These are phyloP conservation scores for Endothia cerciana DNA, from an alignment of 2,329 filamentous ascomycete species.

Conservation along the genomic window DNA sequence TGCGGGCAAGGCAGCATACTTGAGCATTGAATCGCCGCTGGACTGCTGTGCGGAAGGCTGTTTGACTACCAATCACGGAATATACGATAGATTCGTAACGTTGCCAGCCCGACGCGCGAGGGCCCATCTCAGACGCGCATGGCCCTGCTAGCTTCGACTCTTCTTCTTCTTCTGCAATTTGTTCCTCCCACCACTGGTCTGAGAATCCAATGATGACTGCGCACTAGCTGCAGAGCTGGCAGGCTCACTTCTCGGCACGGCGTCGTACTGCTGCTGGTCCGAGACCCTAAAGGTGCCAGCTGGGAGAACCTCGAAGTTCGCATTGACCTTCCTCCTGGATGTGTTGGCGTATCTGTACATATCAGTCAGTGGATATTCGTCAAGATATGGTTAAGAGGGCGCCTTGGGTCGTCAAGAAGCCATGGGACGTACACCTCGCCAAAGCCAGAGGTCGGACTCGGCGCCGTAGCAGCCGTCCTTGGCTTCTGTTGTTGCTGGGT, in stretches of 20 bases:
- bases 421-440: conserved; percentile 39
- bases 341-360: conserved; percentile 38
- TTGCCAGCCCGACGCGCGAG: background rate
- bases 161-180: conserved; percentile 25
- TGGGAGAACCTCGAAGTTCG: conserved; percentile 44
- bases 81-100: background rate
- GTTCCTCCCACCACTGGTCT: conserved; percentile 16
- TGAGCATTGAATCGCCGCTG: background rate
- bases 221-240: conserved; percentile 10
- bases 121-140: no score
- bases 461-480: conserved; percentile 21
- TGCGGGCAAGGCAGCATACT: background rate
- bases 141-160: conserved; percentile 14
- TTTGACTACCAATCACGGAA: background rate
- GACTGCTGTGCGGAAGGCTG: background rate
- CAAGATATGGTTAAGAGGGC: background rate
- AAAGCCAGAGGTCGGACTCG: conserved; percentile 40
- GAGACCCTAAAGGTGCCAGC: conserved; percentile 41
- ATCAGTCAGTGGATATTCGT: conserved; percentile 3
- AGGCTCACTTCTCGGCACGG: conserved; percentile 1
- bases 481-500: conserved; percentile 25
- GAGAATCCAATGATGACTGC: conserved; percentile 23
- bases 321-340: conserved; percentile 41
- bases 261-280: conserved; percentile 12
- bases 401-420: conserved; percentile 28